These are phyloP conservation scores for Asclepias syriaca DNA, from an alignment of 257 asterid species.

Conservation along the genomic window DNA sequence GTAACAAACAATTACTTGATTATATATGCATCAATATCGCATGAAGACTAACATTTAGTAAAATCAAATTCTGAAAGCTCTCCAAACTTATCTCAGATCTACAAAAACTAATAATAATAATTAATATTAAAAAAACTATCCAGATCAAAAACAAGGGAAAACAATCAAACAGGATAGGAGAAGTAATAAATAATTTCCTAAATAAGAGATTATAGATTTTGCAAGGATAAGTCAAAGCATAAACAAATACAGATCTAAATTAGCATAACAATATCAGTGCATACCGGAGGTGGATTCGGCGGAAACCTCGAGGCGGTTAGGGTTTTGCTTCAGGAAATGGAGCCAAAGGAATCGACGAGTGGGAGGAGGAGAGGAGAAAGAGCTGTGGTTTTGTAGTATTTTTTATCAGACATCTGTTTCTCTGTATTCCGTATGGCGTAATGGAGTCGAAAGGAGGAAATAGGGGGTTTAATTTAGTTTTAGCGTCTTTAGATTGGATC, in stretches of 20 bases:
- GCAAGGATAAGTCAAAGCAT: neutral
- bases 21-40: neutral
- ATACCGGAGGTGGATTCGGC: conserved; percentile 20
- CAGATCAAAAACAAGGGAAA: neutral
- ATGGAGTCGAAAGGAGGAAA: neutral
- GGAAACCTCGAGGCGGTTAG: conserved; percentile 12
- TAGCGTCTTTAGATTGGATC: neutral
- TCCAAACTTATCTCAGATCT: conserved; percentile 9
- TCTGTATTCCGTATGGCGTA: conserved; percentile 7
- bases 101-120: neutral
- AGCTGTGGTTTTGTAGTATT: neutral
- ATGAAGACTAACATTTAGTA: neutral
- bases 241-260: conserved; percentile 3
- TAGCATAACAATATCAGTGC: neutral
- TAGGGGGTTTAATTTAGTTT: neutral
- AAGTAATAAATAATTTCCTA: neutral
- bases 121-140: neutral
- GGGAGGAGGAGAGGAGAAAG: too few relatives aligned
- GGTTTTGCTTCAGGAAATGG: conserved; percentile 1
- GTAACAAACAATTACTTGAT: neutral
- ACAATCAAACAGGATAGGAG: neutral
- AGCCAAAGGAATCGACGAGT: neutral
- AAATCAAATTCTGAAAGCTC: neutral
- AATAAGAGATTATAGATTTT: neutral
- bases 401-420: neutral